Evolutionary conservation across 345 rosid species (phyloP).

Genomic region (Microthlaspi erraticum): DNA sequence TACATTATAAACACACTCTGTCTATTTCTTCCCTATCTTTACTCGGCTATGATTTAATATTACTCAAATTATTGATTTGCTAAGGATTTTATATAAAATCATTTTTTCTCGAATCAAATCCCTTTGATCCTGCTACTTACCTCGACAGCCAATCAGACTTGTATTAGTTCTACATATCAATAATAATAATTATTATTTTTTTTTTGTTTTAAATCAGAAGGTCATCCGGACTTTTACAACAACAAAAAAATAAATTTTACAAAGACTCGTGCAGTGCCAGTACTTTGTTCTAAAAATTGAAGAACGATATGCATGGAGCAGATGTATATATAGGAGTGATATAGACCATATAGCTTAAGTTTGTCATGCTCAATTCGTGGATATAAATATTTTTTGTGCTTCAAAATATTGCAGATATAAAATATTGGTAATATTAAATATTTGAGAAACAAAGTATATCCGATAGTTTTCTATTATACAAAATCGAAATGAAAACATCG

Average conservation of each 20-base stretch:
- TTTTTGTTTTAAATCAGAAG: no score
- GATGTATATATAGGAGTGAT: constrained; percentile 2
- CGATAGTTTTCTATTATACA: not conserved
- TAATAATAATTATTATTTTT: no score
- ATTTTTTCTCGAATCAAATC: constrained; percentile 46
- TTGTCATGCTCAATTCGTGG: constrained; percentile 16
- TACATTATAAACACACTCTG: constrained; percentile 38
- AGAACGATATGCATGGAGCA: not conserved
- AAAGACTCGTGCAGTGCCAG: not conserved
- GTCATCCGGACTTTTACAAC: no score
- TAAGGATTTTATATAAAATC: constrained; percentile 33
- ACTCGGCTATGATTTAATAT: constrained; percentile 36
- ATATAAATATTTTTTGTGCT: constrained; percentile 2
- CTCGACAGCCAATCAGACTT: constrained; percentile 44
- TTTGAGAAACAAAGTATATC: not conserved
- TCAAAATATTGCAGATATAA: not conserved
- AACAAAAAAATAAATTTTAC: no score
- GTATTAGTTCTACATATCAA: not conserved
- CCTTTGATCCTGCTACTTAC: constrained; percentile 44
- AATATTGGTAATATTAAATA: not conserved
- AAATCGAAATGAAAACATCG: constrained; percentile 13
- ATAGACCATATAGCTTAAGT: constrained; percentile 12
- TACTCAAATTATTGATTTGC: constrained; percentile 38
- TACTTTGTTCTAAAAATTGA: not conserved
- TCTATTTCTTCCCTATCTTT: constrained; percentile 41